Percentiles rank a stretch among this genome's conserved stretches.
phyloP scores from a whole-genome alignment of 371 early-diverging fungal genomes.

The Mucor lusitanicus region DNA sequence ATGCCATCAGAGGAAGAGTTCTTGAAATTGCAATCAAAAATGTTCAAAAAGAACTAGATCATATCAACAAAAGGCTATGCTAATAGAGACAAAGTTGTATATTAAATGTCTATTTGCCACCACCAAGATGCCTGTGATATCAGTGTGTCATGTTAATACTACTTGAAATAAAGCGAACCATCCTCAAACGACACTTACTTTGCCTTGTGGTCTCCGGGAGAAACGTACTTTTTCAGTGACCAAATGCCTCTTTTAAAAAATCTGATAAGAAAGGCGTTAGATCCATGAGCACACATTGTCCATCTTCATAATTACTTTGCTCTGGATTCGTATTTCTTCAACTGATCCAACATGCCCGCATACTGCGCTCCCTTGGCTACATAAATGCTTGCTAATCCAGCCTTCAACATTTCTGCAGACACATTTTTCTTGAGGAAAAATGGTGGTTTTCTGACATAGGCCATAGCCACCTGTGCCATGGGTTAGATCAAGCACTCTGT shows the following conservation, averaged over 20 bases:
- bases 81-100: not conserved
- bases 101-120: not conserved
- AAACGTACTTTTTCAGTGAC: conserved; percentile 39
- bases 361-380: conserved; percentile 70
- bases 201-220: conserved; percentile 48
- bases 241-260: conserved; percentile 38
- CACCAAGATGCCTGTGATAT: not conserved
- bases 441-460: conserved; percentile 50
- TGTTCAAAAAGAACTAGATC: conserved; percentile 44
- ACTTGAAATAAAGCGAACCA: not conserved
- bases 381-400: conserved; percentile 73
- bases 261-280: conserved; percentile 10
- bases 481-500: not conserved
- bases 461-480: conserved; percentile 59
- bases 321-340: conserved; percentile 53
- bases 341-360: conserved; percentile 47
- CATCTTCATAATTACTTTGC: conserved; percentile 53
- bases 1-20: conserved; percentile 72
- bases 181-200: conserved; percentile 21
- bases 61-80: not conserved
- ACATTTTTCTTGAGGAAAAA: conserved; percentile 61
- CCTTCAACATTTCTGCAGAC: conserved; percentile 67
- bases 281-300: not conserved
- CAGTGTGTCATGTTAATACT: not conserved
- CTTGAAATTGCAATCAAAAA: conserved; percentile 50